Conservation (phyloP, 352 stramenopile genomes). For the Pythium volutum region DNA sequence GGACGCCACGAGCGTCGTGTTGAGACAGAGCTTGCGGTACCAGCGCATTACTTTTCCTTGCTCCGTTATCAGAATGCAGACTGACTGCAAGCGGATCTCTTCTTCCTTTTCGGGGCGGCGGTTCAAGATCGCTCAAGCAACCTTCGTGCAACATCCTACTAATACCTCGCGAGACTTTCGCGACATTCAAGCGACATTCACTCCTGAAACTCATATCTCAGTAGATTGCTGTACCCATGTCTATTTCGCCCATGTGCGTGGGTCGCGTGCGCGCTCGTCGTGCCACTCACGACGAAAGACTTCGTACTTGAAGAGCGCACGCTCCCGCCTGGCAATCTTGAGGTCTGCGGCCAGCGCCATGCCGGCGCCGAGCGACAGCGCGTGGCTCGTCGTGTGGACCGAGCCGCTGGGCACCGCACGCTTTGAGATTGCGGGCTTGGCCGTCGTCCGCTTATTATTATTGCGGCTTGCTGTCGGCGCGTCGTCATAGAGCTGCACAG, state of each 20-base stretch:
- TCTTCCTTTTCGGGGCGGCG: not conserved
- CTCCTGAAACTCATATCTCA: conserved; percentile 4
- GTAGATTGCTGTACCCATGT: not conserved
- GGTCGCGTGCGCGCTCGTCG: conserved; percentile 59
- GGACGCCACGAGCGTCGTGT: conserved; percentile 16
- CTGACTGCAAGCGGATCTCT: conserved; percentile 1
- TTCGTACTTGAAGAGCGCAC: conserved; percentile 70
- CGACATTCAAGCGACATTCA: not conserved
- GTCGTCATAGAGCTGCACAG: conserved; percentile 71
- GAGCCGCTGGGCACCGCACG: conserved; percentile 21
- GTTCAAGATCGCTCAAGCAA: conserved; percentile 18
- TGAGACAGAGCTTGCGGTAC: conserved; percentile 14
- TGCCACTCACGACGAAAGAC: conserved; percentile 70
- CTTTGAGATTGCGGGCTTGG: not conserved
- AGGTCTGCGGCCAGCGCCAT: conserved; percentile 41
- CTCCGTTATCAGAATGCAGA: not conserved
- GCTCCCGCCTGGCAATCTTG: conserved; percentile 68
- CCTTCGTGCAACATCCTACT: conserved; percentile 2
- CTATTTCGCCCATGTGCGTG: conserved; percentile 52
- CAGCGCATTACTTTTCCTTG: conserved; percentile 6
- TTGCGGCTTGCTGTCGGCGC: not conserved
- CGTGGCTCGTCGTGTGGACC: conserved; percentile 40
- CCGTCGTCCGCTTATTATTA: conserved; percentile 14
- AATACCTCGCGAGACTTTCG: not conserved
- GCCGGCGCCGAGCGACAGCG: conserved; percentile 22